A percentile compares a stretch with the other conserved stretches of the same genome.
Conservation (phyloP, 73 alveolate species). For the Paramecium sonneborni region DNA sequence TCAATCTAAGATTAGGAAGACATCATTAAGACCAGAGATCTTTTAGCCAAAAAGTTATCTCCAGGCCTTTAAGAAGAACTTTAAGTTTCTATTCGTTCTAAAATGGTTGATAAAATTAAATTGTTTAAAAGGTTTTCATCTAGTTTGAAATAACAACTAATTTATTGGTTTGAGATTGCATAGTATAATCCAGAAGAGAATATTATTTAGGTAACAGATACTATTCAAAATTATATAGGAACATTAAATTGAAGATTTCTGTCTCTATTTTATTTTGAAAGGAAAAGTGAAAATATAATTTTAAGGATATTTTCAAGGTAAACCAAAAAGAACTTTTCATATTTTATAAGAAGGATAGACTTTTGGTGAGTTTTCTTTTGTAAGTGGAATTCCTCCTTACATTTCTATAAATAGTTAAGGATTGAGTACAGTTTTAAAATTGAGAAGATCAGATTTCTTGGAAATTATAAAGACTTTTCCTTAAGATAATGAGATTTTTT, state of each 20-base stretch:
- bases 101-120: not conserved
- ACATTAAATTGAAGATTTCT: slow-evolving; percentile 39
- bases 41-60: not conserved
- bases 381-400: slow-evolving; percentile 11
- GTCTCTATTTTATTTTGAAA: not conserved
- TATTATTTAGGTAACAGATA: not conserved
- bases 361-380: slow-evolving; percentile 25
- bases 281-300: slow-evolving; percentile 35
- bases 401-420: slow-evolving; percentile 16
- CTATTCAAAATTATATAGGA: not conserved
- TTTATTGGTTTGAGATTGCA: slow-evolving; percentile 38
- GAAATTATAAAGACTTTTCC: not conserved
- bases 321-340: not conserved
- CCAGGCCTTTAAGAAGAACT: slow-evolving; percentile 43
- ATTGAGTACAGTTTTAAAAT: not conserved
- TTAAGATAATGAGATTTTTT: slow-evolving; percentile 10
- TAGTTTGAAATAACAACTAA: not conserved
- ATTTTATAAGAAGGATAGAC: slow-evolving; percentile 39
- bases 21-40: not conserved
- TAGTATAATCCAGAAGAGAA: slow-evolving; percentile 49
- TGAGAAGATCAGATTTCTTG: slow-evolving; percentile 29
- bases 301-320: slow-evolving; percentile 19
- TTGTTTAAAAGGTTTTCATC: not conserved
- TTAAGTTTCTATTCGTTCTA: slow-evolving; percentile 1
- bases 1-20: slow-evolving; percentile 24